Evolutionary conservation across 2,329 filamentous ascomycete genomes (phyloP).

Genomic region (Beauveria bassiana): DNA sequence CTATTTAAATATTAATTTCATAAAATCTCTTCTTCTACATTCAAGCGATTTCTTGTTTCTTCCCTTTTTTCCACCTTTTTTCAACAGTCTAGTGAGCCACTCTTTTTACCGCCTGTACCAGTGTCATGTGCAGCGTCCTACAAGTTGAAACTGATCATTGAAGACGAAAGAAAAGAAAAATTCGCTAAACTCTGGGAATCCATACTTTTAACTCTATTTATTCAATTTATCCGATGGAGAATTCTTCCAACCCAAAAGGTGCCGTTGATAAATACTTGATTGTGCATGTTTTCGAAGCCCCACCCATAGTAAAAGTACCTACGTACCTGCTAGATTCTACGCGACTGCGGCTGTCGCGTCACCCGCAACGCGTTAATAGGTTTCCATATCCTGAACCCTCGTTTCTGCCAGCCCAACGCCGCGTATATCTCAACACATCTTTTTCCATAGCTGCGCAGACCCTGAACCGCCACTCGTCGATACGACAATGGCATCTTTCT

Average conservation of each 20-base stretch:
- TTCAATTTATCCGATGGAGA: no score
- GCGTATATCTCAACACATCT: neutral
- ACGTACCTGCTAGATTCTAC: neutral
- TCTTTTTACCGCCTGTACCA: no score
- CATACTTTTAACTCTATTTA: no score
- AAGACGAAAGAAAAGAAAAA: no score
- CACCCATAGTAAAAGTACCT: neutral
- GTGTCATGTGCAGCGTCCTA: no score
- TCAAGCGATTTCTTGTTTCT: no score
- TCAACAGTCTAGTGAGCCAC: no score
- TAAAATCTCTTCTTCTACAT: no score
- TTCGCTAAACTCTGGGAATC: no score
- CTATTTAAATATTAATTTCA: no score
- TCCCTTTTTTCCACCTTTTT: no score
- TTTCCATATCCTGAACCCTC: neutral
- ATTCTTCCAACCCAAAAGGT: neutral
- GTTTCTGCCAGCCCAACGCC: neutral
- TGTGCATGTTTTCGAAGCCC: neutral
- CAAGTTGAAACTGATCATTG: no score
- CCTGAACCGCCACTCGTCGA: neutral
- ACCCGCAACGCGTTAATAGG: constrained; percentile 9
- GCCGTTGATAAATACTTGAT: neutral
- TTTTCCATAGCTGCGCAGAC: neutral
- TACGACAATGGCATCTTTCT: constrained; percentile 73
- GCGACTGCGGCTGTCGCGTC: constrained; percentile 9